Conservation (phyloP, 305 asterid genomes). For the Fraxinus platypoda region DNA sequence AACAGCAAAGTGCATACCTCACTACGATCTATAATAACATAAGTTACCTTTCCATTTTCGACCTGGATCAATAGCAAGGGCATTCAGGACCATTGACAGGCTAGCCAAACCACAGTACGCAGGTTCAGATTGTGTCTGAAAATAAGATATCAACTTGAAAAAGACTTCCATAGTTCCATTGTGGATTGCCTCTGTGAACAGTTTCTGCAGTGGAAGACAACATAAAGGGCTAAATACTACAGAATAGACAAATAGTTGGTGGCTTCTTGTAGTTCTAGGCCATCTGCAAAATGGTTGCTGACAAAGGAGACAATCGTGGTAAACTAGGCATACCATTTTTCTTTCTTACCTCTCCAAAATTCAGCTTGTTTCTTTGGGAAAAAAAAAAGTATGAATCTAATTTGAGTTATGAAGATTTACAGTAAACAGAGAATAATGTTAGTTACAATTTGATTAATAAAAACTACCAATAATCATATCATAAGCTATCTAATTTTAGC, state of each 20-base stretch:
- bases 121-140: slow-evolving; percentile 99
- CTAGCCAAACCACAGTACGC: slow-evolving; percentile 97
- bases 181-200: slow-evolving; percentile 77
- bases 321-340: background rate
- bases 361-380: background rate
- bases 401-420: background rate
- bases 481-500: background rate
- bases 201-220: slow-evolving; percentile 57
- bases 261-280: background rate
- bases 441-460: background rate
- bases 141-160: slow-evolving; percentile 83
- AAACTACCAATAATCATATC: background rate
- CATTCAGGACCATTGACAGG: slow-evolving; percentile 93
- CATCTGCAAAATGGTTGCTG: background rate
- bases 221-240: slow-evolving; percentile 14
- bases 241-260: slow-evolving; percentile 6
- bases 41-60: slow-evolving; percentile 91
- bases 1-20: background rate
- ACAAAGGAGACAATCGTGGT: background rate
- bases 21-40: background rate
- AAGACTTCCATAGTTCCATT: slow-evolving; percentile 93
- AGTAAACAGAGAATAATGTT: background rate
- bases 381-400: background rate
- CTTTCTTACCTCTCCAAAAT: background rate
- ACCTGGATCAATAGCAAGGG: slow-evolving; percentile 95